phyloP scores from a whole-genome alignment of 2,329 filamentous ascomycete genomes.

The Stenocarpella maydis region DNA sequence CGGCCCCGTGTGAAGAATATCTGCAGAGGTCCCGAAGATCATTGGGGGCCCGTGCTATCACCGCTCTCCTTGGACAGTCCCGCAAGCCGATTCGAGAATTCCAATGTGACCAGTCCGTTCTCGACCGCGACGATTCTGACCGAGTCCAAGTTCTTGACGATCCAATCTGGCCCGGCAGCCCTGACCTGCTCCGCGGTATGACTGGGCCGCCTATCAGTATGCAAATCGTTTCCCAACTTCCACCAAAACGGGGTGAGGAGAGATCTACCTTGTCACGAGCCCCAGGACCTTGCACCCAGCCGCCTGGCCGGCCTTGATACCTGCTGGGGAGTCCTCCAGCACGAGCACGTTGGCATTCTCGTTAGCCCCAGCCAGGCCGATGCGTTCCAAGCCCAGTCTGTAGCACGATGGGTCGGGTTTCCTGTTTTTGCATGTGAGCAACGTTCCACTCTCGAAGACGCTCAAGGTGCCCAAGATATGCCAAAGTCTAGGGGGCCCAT shows the following conservation, averaged over 20 bases:
- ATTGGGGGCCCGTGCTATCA: constrained; percentile 11
- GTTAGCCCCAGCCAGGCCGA: constrained; percentile 59
- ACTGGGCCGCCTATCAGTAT: constrained; percentile 53
- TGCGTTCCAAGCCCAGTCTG: constrained; percentile 68
- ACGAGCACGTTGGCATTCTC: constrained; percentile 68
- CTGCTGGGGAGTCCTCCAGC: constrained; percentile 88
- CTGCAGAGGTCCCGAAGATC: background rate
- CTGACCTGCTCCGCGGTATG: constrained; percentile 77
- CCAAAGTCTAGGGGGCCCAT: background rate
- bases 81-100: constrained; percentile 70
- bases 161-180: constrained; percentile 85
- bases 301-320: constrained; percentile 82
- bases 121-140: constrained; percentile 68
- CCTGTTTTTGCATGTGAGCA: constrained; percentile 43
- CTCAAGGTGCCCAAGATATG: background rate
- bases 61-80: constrained; percentile 22
- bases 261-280: constrained; percentile 67
- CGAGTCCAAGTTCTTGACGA: constrained; percentile 80
- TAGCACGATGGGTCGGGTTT: constrained; percentile 84
- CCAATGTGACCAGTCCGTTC: constrained; percentile 69
- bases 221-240: background rate
- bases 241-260: background rate
- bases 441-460: background rate
- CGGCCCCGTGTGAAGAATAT: background rate
- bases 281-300: constrained; percentile 87